These are phyloP conservation scores for Scedosporium aurantiacum DNA, from an alignment of 2,329 filamentous ascomycete species.

Conservation along the genomic window DNA sequence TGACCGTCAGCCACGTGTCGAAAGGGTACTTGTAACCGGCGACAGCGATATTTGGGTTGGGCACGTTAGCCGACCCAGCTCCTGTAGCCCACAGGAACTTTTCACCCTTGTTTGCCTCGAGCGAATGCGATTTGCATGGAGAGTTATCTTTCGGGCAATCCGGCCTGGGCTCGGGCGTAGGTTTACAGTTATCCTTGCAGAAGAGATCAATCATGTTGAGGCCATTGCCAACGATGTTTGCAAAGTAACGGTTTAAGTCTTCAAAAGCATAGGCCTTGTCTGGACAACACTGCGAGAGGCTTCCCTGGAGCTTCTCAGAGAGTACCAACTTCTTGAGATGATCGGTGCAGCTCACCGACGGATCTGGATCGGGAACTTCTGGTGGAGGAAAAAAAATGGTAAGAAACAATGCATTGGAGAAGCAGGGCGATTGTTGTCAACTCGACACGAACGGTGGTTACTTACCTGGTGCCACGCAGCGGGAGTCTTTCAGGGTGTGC, in stretches of 20 bases:
- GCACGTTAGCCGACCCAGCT: not conserved
- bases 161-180: not conserved
- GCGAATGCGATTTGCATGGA: not conserved
- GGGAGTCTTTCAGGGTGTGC: not conserved
- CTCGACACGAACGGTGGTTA: not conserved
- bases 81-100: not conserved
- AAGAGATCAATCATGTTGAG: not conserved
- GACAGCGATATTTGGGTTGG: no score
- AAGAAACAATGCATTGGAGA: not conserved
- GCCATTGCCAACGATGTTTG: not conserved
- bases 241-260: not conserved
- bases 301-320: not conserved
- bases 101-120: not conserved
- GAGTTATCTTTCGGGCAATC: not conserved
- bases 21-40: no score
- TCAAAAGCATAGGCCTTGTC: not conserved
- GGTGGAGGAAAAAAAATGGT: no score
- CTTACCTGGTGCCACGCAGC: not conserved
- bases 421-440: not conserved
- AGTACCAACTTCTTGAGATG: not conserved
- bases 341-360: not conserved
- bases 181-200: not conserved
- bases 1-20: no score
- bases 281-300: not conserved
- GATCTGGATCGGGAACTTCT: no score